Conservation (phyloP, 176 grass and related monocot genomes). For the Pharus latifolius region DNA sequence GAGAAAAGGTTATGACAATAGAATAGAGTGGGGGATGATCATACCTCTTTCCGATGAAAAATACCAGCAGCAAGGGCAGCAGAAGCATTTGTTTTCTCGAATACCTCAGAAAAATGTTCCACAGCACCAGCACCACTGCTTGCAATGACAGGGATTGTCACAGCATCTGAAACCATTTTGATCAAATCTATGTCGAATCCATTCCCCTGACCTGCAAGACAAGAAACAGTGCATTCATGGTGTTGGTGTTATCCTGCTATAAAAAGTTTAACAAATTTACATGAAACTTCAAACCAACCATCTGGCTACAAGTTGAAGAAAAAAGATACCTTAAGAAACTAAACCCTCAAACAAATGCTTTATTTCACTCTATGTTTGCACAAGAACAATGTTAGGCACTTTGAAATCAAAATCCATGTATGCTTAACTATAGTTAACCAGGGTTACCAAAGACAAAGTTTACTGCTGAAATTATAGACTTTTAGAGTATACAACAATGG, state of each 20-base stretch:
- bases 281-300: neutral
- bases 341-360: neutral
- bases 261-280: neutral
- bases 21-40: neutral
- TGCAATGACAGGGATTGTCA: conserved; percentile 91
- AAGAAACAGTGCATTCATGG: conserved; percentile 12
- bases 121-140: conserved; percentile 76
- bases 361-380: neutral
- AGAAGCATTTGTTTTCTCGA: conserved; percentile 85
- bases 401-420: neutral
- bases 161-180: conserved; percentile 81
- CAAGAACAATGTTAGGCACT: neutral
- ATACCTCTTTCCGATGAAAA: conserved; percentile 96
- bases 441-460: neutral
- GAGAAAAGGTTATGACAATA: neutral
- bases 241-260: neutral
- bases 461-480: neutral
- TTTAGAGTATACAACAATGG: neutral
- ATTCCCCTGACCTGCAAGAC: conserved; percentile 67
- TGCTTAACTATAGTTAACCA: neutral
- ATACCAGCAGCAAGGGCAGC: conserved; percentile 93
- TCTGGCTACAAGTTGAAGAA: neutral
- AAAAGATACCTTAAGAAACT: neutral
- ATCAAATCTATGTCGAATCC: conserved; percentile 96
- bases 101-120: conserved; percentile 79